A percentile compares a stretch with the other conserved stretches of the same genome.
phyloP scores from a whole-genome alignment of 345 rosid species.

The Arabis alpina region DNA sequence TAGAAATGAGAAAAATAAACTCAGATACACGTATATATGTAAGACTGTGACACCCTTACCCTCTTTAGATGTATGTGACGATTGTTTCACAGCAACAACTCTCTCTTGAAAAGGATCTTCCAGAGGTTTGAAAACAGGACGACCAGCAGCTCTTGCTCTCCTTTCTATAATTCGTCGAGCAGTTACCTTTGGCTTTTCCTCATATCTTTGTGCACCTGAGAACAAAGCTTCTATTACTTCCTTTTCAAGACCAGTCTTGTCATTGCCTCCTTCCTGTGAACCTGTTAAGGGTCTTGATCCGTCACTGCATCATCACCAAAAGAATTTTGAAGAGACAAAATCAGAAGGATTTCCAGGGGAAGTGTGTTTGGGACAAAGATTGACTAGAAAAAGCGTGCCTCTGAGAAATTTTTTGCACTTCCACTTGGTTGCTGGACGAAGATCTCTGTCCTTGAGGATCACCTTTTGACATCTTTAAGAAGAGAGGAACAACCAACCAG shows the following conservation, averaged over 20 bases:
- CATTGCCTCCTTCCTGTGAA: conserved; percentile 32
- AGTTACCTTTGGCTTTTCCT: conserved; percentile 41
- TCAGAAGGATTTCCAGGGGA: conserved; percentile 19
- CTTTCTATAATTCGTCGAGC: conserved; percentile 33
- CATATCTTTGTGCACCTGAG: conserved; percentile 44
- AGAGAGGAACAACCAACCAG: conserved; percentile 29
- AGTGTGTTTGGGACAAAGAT: conserved; percentile 4
- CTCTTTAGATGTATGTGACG: conserved; percentile 34
- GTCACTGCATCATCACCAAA: conserved; percentile 43
- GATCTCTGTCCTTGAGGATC: conserved; percentile 36
- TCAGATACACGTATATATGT: conserved; percentile 12
- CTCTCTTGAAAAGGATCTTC: conserved; percentile 45
- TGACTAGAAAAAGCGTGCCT: conserved; percentile 39
- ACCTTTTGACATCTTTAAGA: conserved; percentile 37
- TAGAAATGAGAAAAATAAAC: conserved; percentile 14
- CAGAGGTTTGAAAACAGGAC: conserved; percentile 40
- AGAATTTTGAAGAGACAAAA: conserved; percentile 7
- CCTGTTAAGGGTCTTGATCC: conserved; percentile 37
- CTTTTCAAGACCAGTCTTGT: conserved; percentile 48
- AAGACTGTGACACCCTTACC: conserved; percentile 41
- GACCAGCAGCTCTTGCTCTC: conserved; percentile 47
- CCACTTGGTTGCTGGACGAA: conserved; percentile 31
- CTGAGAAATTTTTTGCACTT: conserved; percentile 39
- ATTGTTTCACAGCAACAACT: conserved; percentile 37
- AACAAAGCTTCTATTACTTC: conserved; percentile 60